Conservation (phyloP, 495 filamentous ascomycete genomes). For the Xylaria sp. region DNA sequence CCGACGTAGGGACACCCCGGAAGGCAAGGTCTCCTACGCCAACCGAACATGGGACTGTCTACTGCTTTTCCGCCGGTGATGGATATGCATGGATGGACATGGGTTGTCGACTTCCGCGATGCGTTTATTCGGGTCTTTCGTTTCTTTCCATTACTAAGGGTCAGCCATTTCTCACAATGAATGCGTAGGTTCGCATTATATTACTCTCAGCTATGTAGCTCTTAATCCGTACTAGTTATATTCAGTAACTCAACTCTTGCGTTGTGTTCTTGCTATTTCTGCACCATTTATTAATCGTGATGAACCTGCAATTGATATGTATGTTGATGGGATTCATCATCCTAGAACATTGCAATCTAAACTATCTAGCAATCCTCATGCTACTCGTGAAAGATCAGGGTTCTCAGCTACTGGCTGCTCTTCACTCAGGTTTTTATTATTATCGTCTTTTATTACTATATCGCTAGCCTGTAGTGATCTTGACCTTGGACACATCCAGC, state of each 20-base stretch:
- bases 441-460: neutral
- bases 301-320: no score
- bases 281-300: neutral
- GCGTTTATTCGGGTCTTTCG: neutral
- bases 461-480: slow-evolving; percentile 39
- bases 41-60: neutral
- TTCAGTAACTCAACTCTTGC: neutral
- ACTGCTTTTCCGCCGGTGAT: neutral
- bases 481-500: slow-evolving; percentile 75
- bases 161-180: neutral
- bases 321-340: no score
- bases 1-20: neutral
- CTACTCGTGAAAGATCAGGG: neutral
- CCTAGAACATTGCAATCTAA: no score
- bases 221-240: neutral
- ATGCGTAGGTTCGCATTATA: neutral
- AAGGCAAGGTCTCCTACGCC: neutral
- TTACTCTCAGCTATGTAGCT: neutral
- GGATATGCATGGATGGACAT: neutral
- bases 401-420: neutral
- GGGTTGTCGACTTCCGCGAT: neutral
- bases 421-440: slow-evolving; percentile 22
- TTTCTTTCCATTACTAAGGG: neutral
- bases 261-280: neutral
- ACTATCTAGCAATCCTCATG: no score